Conservation (phyloP, 495 filamentous ascomycete species). For the Annulohypoxylon nitens region DNA sequence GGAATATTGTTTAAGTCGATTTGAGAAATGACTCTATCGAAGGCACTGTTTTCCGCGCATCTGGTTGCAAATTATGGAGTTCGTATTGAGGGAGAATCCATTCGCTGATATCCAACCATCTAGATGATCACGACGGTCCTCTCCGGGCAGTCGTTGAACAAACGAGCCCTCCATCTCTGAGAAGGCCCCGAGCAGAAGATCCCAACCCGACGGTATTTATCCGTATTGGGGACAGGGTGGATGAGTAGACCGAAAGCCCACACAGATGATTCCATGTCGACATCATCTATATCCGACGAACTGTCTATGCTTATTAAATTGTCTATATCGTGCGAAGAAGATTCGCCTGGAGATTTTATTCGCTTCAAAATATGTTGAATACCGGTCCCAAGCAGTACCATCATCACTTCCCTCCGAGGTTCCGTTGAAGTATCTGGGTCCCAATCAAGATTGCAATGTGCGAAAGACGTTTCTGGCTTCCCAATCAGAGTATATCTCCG, state of each 20-base stretch:
- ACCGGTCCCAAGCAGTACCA: conserved; percentile 8
- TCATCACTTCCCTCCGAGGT: conserved; percentile 1
- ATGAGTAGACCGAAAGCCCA: conserved; percentile 4
- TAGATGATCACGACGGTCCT: conserved; percentile 13
- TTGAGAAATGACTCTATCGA: background rate
- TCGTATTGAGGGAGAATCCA: background rate
- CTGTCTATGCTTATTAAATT: background rate
- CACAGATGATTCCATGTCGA: background rate
- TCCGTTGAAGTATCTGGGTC: background rate
- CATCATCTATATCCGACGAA: background rate
- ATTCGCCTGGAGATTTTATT: too few species aligned
- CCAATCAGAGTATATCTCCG: background rate
- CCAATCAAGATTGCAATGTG: background rate
- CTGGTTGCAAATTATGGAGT: background rate
- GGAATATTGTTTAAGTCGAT: background rate
- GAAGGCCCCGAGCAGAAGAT: conserved; percentile 1
- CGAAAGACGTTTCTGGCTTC: background rate
- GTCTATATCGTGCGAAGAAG: too few species aligned
- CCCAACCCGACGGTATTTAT: conserved; percentile 11
- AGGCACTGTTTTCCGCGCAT: too few species aligned
- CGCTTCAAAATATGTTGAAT: too few species aligned
- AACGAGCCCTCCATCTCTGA: conserved; percentile 1
- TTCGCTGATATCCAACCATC: background rate
- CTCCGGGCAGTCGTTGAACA: conserved; percentile 14
- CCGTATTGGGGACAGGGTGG: background rate